These are phyloP conservation scores for Pythium diclinum DNA, from an alignment of 352 stramenopile genomes.

Conservation along the genomic window DNA sequence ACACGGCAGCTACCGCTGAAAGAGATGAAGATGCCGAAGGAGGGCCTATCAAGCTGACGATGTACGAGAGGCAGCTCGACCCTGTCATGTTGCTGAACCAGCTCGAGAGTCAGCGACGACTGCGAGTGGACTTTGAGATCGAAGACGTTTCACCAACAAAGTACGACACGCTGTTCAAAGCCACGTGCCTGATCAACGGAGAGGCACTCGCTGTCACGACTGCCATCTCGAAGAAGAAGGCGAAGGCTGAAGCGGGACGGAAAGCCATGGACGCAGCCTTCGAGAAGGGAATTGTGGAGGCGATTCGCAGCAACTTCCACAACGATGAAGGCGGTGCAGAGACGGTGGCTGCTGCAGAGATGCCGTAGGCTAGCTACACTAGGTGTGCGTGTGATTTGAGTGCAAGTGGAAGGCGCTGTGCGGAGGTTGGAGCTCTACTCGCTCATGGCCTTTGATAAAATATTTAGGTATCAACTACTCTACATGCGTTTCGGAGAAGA, in stretches of 20 bases:
- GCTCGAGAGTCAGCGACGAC: conserved; percentile 37
- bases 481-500: conserved; percentile 23
- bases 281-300: conserved; percentile 28
- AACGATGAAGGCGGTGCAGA: not conserved
- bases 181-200: conserved; percentile 47
- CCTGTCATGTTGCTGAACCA: conserved; percentile 53
- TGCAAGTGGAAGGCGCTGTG: not conserved
- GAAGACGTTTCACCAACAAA: conserved; percentile 45
- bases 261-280: conserved; percentile 76
- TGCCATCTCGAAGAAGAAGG: conserved; percentile 85
- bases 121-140: conserved; percentile 46
- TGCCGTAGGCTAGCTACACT: conserved; percentile 19
- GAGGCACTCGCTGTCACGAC: conserved; percentile 31
- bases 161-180: conserved; percentile 46
- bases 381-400: not conserved
- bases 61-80: conserved; percentile 43
- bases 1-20: conserved; percentile 38
- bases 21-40: conserved; percentile 37
- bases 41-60: conserved; percentile 30
- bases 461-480: conserved; percentile 31
- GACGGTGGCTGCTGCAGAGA: not conserved
- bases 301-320: not conserved
- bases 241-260: conserved; percentile 45
- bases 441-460: conserved; percentile 15
- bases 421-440: not conserved